Evolutionary conservation across 2,329 filamentous ascomycete species (phyloP), one percentile per base, ranked within the genome.

Genomic region (Xylaria arbuscula): DNA sequence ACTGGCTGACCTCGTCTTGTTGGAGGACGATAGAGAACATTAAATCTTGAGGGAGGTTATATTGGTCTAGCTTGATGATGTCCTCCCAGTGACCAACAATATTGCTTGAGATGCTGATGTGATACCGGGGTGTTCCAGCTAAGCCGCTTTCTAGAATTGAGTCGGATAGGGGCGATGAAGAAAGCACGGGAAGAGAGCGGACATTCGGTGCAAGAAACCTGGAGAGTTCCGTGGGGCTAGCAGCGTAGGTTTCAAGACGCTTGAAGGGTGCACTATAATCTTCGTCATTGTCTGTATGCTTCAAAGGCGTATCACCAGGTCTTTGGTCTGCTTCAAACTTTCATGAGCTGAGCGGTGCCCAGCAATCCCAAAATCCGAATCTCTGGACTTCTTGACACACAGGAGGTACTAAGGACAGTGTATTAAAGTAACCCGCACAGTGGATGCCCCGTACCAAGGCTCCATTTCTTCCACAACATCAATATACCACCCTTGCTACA

Each of bases 21-120:
- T 58, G 32, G 22, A 58, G 15, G 45, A 64, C 34, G 1, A 64
- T 17, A 10, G 62, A 58, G 47, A 64, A 64, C 2, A 64, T 54
- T 1, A 64, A 13, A 28, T 64, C 62, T 36, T 64, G 62, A 0
- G 62, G 34, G 22, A 64, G 62, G 47, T 64, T 64, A 28, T 57
- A 0, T 34, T 13, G 19, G 8, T 64, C 62, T 15, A 64, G 53
- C 19, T 42, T 1, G 42, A 64, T 45, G 42, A 64, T 42, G 17
- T 64, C 22, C 62, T n/a, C n/a, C n/a, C 62, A 64, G 1, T 9
- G 11, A 22, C 15, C 47, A 11, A 55, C 15, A 7, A 59, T 53
- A 8, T 64, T 59, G 19, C 54, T 64, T 6, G 5, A 11, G 17
- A 58, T 22, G 19, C 34, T 8, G 3, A 58, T 53, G 11, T 64